Evolutionary conservation across 2,329 filamentous ascomycete genomes (phyloP).

Genomic region (Colletotrichum tamarilloi): DNA sequence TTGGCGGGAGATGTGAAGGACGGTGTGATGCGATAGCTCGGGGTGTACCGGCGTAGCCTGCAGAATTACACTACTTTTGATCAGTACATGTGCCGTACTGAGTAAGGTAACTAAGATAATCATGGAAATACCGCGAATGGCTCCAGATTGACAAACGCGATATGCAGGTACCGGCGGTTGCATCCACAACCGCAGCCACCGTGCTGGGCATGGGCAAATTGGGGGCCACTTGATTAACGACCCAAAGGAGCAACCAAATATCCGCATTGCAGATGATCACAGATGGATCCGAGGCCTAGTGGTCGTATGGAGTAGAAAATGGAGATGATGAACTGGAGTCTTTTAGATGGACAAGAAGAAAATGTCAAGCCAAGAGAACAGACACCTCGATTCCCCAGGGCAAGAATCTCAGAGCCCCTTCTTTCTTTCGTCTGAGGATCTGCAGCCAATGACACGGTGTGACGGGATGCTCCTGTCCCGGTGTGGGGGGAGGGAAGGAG

Average conservation of each 20-base stretch:
- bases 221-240: background rate
- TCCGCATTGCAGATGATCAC: background rate
- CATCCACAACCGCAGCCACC: background rate
- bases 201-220: background rate
- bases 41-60: slow-evolving; percentile 14
- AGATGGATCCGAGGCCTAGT: background rate
- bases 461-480: background rate
- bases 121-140: slow-evolving; percentile 28
- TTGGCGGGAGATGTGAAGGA: slow-evolving; percentile 19
- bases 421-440: slow-evolving; percentile 16
- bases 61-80: background rate
- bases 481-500: background rate
- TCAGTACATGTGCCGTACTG: background rate
- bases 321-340: too few relatives aligned
- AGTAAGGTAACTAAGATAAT: background rate
- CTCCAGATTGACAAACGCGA: slow-evolving; percentile 26
- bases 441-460: slow-evolving; percentile 18
- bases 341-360: background rate
- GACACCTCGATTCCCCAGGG: background rate
- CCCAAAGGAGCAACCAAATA: background rate
- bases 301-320: background rate
- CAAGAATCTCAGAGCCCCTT: background rate
- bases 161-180: slow-evolving; percentile 31
- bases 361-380: background rate
- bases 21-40: slow-evolving; percentile 12